phyloP scores from a whole-genome alignment of 208 protist genomes.

The Trypanosoma conorhini region DNA sequence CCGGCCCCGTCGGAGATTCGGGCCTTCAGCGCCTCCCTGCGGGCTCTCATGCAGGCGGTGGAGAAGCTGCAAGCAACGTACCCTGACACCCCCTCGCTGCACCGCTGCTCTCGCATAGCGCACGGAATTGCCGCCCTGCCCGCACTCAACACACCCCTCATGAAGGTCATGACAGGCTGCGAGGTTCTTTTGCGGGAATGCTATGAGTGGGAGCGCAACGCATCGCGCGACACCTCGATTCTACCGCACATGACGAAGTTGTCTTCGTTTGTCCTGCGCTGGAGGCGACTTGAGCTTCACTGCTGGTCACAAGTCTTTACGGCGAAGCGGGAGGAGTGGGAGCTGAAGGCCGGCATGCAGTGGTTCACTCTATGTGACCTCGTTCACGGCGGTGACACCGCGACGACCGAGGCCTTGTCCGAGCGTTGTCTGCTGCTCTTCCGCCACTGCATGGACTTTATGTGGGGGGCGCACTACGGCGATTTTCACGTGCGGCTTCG shows the following conservation, averaged over 20 bases:
- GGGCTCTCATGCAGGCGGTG: slow-evolving; percentile 58
- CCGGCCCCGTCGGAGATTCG: slow-evolving; percentile 81
- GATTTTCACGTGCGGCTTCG: slow-evolving; percentile 76
- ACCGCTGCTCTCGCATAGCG: slow-evolving; percentile 77
- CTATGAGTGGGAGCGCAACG: slow-evolving; percentile 97
- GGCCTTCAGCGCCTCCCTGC: slow-evolving; percentile 66
- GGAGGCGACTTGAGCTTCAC: slow-evolving; percentile 96
- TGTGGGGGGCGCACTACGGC: slow-evolving; percentile 79
- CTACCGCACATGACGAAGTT: slow-evolving; percentile 88
- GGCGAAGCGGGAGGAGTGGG: slow-evolving; percentile 76
- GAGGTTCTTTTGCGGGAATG: slow-evolving; percentile 95
- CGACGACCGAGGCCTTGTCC: slow-evolving; percentile 23
- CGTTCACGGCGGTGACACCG: slow-evolving; percentile 29
- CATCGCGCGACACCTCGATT: slow-evolving; percentile 89
- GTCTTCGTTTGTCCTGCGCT: slow-evolving; percentile 94
- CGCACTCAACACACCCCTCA: slow-evolving; percentile 84
- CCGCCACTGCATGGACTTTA: slow-evolving; percentile 64
- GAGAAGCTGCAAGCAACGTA: slow-evolving; percentile 76
- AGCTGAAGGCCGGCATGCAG: slow-evolving; percentile 55
- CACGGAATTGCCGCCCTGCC: slow-evolving; percentile 88
- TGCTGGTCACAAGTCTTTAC: slow-evolving; percentile 93
- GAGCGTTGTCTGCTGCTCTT: slow-evolving; percentile 53
- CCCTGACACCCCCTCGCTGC: slow-evolving; percentile 92
- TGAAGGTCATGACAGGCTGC: slow-evolving; percentile 94
- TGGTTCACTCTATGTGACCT: slow-evolving; percentile 87